Base-by-base conservation (phyloP, 306 rosid genomes). In the Sindora glabra region DNA sequence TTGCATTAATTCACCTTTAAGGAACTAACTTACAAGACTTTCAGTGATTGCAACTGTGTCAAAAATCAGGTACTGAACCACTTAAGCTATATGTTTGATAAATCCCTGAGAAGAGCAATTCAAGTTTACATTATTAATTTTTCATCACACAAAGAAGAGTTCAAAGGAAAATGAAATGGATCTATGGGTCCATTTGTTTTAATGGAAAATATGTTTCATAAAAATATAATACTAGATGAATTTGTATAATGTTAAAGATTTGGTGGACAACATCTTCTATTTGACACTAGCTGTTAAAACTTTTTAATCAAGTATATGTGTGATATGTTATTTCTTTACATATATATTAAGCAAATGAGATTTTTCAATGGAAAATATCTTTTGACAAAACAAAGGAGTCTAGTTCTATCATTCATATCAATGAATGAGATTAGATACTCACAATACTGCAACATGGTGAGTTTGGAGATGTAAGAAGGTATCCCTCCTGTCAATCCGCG, bases 81-180 rank as follows among this genome's bases (percentile, higher is more conserved):
- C 57, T 49, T 54, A 82, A 78, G 69, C 45, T 56, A 29, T 81
- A n/a, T 81, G 70, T 81, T 70, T 17, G 90, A 83, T 57, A 80
- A 59, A 74, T 80, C 90, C 78, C 86, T 84, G 66, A 57, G 58
- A 80, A 40, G 3, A 44, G 33, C 1, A 41, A n/a, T 40, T 46
- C 48, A 39, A 58, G 41, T 62, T 44, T 49, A 64, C 1, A 36
- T 56, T 62, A 47, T 40, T 76, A 49, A 9, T 46, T 29, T 12
- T 15, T 10, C 42, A 19, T 10, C 15, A 26, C 17, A 46, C 4
- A n/a, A 10, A 8, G 3, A 29, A 21, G 26, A 36, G 13, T 3
- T 3, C 14, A 29, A 1, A 48, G 24, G 17, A 18, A 42, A 70
- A 48, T 34, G 17, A 18, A 42, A 70, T 29, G 53, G 34, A 30